A percentile compares a stretch with the other conserved stretches of the same genome.
Conservation (phyloP, 177 flowering plant genomes). For the Tripterygium wilfordii region DNA sequence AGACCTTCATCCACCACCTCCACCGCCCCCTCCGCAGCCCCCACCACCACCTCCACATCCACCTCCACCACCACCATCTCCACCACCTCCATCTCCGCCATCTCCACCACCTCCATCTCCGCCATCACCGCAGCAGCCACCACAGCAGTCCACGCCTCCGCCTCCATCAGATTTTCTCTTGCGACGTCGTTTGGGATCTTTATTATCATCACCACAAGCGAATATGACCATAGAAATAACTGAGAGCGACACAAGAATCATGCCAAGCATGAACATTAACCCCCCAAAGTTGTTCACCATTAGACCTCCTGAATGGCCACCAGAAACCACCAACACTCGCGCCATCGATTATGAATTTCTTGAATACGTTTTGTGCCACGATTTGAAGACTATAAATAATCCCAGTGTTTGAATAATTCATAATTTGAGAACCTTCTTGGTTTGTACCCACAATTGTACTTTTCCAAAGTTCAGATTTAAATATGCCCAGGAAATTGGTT, state of each 20-base stretch:
- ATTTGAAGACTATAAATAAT: too few relatives aligned
- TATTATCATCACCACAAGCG: conserved; percentile 10
- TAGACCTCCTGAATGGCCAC: neutral
- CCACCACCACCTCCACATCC: conserved; percentile 5
- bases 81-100: neutral
- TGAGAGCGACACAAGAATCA: conserved; percentile 6
- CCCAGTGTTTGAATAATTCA: too few relatives aligned
- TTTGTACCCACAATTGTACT: too few relatives aligned
- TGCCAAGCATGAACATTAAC: conserved; percentile 2
- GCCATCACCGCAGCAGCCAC: conserved; percentile 1
- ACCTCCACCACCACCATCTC: conserved; percentile 5
- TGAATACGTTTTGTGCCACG: too few relatives aligned
- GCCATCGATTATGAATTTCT: too few relatives aligned
- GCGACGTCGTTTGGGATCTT: too few relatives aligned
- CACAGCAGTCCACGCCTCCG: neutral
- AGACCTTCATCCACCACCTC: too few relatives aligned
- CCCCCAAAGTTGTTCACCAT: neutral
- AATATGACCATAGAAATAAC: conserved; percentile 14
- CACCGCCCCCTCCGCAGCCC: neutral
- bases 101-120: neutral
- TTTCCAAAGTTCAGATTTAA: too few relatives aligned
- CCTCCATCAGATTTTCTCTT: neutral
- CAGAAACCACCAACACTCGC: neutral
- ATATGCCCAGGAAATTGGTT: too few relatives aligned
- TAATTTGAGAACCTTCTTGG: too few relatives aligned